Conservation (phyloP, 768 basidiomycete genomes). For the Gloeophyllum trabeum region DNA sequence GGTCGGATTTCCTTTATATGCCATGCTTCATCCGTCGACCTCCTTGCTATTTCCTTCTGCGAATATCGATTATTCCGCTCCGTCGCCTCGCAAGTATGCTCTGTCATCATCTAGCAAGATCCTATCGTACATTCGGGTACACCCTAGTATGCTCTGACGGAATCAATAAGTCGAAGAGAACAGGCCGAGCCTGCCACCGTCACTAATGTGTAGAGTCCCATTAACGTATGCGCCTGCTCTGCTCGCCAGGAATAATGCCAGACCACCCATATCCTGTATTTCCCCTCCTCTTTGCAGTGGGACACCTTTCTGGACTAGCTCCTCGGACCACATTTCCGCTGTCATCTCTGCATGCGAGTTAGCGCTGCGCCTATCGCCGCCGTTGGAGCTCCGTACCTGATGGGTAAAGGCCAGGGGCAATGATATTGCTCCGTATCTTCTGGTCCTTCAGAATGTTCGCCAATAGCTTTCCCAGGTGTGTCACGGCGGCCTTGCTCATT, state of each 20-base stretch:
- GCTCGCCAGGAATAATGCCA: slow-evolving; percentile 65
- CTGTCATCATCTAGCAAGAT: too few relatives aligned
- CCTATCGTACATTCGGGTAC: too few relatives aligned
- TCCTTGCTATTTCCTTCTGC: too few relatives aligned
- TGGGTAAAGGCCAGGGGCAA: slow-evolving; percentile 72
- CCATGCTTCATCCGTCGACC: too few relatives aligned
- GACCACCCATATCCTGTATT: slow-evolving; percentile 59
- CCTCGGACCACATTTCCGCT: too few relatives aligned
- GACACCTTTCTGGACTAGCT: slow-evolving; percentile 50
- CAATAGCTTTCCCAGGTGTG: slow-evolving; percentile 66
- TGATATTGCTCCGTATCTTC: slow-evolving; percentile 67
- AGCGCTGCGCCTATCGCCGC: too few relatives aligned
- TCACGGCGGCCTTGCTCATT: slow-evolving; percentile 62
- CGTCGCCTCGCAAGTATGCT: too few relatives aligned
- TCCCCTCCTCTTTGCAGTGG: slow-evolving; percentile 46
- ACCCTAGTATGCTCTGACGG: too few relatives aligned
- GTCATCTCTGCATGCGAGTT: too few relatives aligned
- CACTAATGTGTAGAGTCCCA: slow-evolving; percentile 64
- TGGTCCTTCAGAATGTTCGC: slow-evolving; percentile 65
- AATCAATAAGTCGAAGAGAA: slow-evolving; percentile 18
- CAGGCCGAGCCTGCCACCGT: slow-evolving; percentile 50
- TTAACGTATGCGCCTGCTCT: slow-evolving; percentile 70
- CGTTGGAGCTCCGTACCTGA: too few relatives aligned
- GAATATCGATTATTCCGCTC: too few relatives aligned
- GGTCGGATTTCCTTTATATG: too few relatives aligned